These are phyloP conservation scores for Solanum virginianum DNA, from an alignment of 257 asterid species.

Conservation along the genomic window DNA sequence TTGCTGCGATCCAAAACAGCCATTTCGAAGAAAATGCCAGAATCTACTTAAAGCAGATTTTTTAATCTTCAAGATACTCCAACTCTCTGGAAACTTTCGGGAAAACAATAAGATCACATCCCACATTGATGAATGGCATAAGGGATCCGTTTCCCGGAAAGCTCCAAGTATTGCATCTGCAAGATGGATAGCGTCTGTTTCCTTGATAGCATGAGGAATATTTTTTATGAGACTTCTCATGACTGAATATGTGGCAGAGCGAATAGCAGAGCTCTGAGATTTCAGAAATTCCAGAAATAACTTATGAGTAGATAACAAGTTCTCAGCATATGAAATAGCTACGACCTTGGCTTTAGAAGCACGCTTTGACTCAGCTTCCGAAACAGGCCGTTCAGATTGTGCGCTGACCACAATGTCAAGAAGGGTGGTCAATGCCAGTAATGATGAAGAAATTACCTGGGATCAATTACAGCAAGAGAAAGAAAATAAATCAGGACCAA, in stretches of 20 bases:
- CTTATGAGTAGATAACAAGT: constrained; percentile 51
- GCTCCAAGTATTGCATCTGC: constrained; percentile 80
- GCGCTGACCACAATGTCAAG: constrained; percentile 54
- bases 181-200: constrained; percentile 56
- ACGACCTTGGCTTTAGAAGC: constrained; percentile 55
- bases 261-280: constrained; percentile 59
- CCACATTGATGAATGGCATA: constrained; percentile 95
- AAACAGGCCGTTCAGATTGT: constrained; percentile 40
- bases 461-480: constrained; percentile 3
- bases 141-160: constrained; percentile 74
- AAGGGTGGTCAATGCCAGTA: constrained; percentile 83
- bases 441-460: constrained; percentile 83
- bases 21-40: constrained; percentile 76
- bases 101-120: constrained; percentile 54
- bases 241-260: constrained; percentile 79
- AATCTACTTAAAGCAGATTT: constrained; percentile 54
- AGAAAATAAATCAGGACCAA: neutral
- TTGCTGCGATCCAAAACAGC: constrained; percentile 97
- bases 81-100: constrained; percentile 63
- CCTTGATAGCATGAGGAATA: constrained; percentile 55
- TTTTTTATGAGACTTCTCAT: constrained; percentile 72
- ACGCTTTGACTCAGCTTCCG: constrained; percentile 62
- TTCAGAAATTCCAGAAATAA: constrained; percentile 68
- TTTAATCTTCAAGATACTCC: constrained; percentile 64
- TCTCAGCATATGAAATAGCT: constrained; percentile 62